A percentile compares a stretch with the other conserved stretches of the same genome.
These are phyloP conservation scores for Phytophthora pluvialis DNA, from an alignment of 352 stramenopile genomes.

Conservation along the genomic window DNA sequence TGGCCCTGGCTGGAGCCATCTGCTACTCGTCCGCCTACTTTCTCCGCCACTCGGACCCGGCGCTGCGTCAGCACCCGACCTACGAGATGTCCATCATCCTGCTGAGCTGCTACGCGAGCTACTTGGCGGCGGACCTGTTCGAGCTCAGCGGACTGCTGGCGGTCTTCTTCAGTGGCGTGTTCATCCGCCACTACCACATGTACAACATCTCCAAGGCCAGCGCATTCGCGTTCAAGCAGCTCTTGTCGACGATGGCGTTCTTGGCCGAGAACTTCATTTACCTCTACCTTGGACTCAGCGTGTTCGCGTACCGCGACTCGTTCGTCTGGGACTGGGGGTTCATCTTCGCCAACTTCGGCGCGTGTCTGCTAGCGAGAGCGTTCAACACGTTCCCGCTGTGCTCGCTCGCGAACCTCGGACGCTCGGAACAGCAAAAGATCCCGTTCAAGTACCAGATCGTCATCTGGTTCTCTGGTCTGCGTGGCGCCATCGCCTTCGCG, in stretches of 20 bases:
- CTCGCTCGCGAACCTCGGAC: slow-evolving; percentile 53
- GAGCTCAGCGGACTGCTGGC: slow-evolving; percentile 88
- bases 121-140: slow-evolving; percentile 69
- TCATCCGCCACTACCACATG: slow-evolving; percentile 80
- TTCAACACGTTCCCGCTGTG: slow-evolving; percentile 84
- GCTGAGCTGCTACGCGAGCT: slow-evolving; percentile 76
- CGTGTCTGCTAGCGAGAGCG: slow-evolving; percentile 56
- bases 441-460: slow-evolving; percentile 75
- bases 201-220: slow-evolving; percentile 70
- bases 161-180: slow-evolving; percentile 92
- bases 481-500: slow-evolving; percentile 93
- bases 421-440: slow-evolving; percentile 49
- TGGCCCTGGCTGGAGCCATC: slow-evolving; percentile 52
- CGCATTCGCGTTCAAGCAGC: slow-evolving; percentile 62
- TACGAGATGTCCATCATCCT: slow-evolving; percentile 84
- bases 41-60: slow-evolving; percentile 52
- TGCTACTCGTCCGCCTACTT: slow-evolving; percentile 72
- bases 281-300: slow-evolving; percentile 73
- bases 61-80: slow-evolving; percentile 56
- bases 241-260: slow-evolving; percentile 68
- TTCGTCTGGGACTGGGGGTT: slow-evolving; percentile 81
- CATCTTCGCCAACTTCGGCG: slow-evolving; percentile 52
- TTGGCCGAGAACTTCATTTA: slow-evolving; percentile 81
- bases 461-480: slow-evolving; percentile 94
- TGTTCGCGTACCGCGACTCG: slow-evolving; percentile 62